These are phyloP conservation scores for Isabelozyma gotoi DNA, from an alignment of 805 yeast genomes.

Conservation along the genomic window DNA sequence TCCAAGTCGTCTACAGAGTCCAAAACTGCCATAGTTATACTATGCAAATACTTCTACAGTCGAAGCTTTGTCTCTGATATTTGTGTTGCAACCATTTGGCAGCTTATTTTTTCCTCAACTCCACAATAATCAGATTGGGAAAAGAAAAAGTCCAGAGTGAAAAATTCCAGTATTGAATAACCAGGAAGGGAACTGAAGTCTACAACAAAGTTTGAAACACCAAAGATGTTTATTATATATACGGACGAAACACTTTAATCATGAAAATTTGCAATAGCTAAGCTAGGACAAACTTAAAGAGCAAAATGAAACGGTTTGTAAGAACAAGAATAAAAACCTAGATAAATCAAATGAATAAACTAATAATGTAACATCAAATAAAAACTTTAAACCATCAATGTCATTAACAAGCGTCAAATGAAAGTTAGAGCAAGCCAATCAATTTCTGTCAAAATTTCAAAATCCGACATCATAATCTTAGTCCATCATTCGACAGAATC, in stretches of 20 bases:
- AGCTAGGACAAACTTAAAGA: slow-evolving; percentile 1
- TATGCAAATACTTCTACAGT: not conserved
- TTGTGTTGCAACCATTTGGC: slow-evolving; percentile 18
- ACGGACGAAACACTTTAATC: slow-evolving; percentile 6
- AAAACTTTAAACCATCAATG: not conserved
- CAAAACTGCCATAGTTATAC: not conserved
- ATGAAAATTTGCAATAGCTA: not conserved
- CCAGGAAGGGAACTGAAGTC: no score
- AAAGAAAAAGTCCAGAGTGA: no score
- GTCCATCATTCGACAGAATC: not conserved
- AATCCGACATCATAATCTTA: not conserved
- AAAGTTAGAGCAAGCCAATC: not conserved
- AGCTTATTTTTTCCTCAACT: not conserved
- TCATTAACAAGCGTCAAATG: not conserved
- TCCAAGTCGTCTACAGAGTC: not conserved
- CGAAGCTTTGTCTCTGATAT: slow-evolving; percentile 1
- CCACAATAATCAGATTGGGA: not conserved
- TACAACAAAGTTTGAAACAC: not conserved
- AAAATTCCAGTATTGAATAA: no score
- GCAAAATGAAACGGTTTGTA: slow-evolving; percentile 5
- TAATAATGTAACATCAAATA: not conserved
- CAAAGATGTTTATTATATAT: slow-evolving; percentile 1
- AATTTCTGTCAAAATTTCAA: not conserved
- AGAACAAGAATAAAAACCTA: slow-evolving; percentile 5
- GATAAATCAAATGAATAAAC: slow-evolving; percentile 1